Base-by-base conservation (phyloP, 2,329 filamentous ascomycete genomes). In the Chalara sp. region DNA sequence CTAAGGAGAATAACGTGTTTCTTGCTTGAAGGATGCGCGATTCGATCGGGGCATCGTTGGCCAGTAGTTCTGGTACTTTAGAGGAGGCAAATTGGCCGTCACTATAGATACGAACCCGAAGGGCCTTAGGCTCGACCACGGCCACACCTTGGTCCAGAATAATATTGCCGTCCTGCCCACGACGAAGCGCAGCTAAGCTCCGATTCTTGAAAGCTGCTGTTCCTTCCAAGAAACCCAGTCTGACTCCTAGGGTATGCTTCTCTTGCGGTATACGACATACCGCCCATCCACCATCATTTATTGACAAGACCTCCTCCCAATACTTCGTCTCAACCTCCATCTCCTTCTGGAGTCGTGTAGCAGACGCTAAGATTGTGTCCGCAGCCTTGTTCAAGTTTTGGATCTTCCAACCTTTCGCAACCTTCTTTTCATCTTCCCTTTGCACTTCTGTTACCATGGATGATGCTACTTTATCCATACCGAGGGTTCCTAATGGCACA, bases 211-310 rank as follows among this genome's bases (percentile, higher is more conserved):
- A 83, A 28, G 80, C 75, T 5, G 78, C 69, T 1, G 78, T 72
- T 29, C 69, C 56, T 50, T 96, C 92, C 10, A 86, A 78, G 63
- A 95, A 95, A 6, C 92, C 93, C 68, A 92, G 96, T 56, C 87
- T 83, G 35, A 97, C 92, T 21, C 86, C 90, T 46, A 97, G 75
- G 0, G 83, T 84, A 58, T 88, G 81, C 46, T 76, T 76, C 58
- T 92, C 84, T 6, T 83, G 75, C 0, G 89, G 89, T 40, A 93
- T 72, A 46, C 86, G 80, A 58, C 86, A 92, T 13, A 97, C 73
- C 21, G 87, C 84, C 92, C 93, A 99, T 5, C 91, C 90, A 49
- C 83, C 84, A 58, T 89, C 81, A 57, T 86, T 89, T 43, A 97
- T 83, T 7, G 83, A 80, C 44, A 95, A 72, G 2, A 97, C 79